Evolutionary conservation across 768 basidiomycete genomes (phyloP), one percentile per base, ranked within the genome.

Genomic region (Xerocomus spinulosus): DNA sequence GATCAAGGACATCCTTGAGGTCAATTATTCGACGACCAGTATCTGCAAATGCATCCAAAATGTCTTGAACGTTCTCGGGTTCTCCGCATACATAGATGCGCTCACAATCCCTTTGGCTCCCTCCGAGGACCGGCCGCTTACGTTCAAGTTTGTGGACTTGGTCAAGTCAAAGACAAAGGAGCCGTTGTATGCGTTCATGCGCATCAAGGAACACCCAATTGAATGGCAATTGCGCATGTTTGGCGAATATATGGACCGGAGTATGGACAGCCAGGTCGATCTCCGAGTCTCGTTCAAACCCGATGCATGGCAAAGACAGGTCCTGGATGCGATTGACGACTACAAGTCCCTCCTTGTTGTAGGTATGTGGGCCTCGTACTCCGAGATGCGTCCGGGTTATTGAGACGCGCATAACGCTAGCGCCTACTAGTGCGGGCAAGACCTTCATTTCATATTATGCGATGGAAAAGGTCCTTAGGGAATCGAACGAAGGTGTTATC

Each of bases 371-470:
- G 46, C 18, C 7, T 40, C 24, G 8, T 15, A 15, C 29, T 47
- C n/a, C 28, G 45, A 18, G 4, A 13, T 4, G 28, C 30, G 23
- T 35, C 4, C 0, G n/a, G 4, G 42, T 18, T 30, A 41, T 21
- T 53, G 26, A 59, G n/a, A n/a, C n/a, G 20, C 13, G 7, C 14
- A 25, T 14, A 42, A 28, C 6, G 35, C 4, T 54, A 84, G 82
- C 82, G 3, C 83, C 83, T 1, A 85, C 82, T 1, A 82, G 81
- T 62, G 83, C 83, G 1, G 83, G 85, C 24, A 87, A 87, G 62
- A 87, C 85, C 0, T 87, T 87, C 57, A 85, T 87, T 35, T 83
- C 82, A 3, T 87, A 75, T 61, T 86, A 86, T 53, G 85, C 86
- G 0, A 87, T 87, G 85, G 83, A 85, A 60, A 76, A 77, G 52